Evolutionary conservation across 805 yeast species (phyloP).

Genomic region (Ogataea polymorpha): DNA sequence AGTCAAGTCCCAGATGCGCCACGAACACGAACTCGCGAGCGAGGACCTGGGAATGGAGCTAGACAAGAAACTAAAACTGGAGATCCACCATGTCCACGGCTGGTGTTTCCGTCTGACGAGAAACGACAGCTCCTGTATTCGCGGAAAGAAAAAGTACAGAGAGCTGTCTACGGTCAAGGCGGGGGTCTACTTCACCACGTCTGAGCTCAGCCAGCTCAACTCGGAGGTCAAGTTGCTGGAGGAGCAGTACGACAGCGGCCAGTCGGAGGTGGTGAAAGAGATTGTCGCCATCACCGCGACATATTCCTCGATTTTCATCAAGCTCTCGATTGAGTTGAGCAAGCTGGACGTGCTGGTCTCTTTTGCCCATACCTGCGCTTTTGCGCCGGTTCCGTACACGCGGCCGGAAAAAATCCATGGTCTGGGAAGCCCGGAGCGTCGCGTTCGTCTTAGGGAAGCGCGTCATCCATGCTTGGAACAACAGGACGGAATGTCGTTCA

Average conservation of each 20-base stretch:
- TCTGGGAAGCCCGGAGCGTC: conserved; percentile 46
- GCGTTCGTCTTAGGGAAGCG: conserved; percentile 61
- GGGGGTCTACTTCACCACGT: conserved; percentile 88
- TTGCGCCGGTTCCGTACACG: conserved; percentile 79
- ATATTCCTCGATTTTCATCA: conserved; percentile 73
- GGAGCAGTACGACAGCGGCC: conserved; percentile 69
- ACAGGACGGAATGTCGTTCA: conserved; percentile 87
- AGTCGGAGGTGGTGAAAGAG: conserved; percentile 75
- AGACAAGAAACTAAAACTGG: conserved; percentile 86
- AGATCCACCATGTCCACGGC: conserved; percentile 83
- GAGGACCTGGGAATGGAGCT: conserved; percentile 77
- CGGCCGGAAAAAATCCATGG: conserved; percentile 60
- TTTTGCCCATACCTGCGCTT: conserved; percentile 80
- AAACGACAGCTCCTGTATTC: conserved; percentile 76
- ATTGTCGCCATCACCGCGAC: conserved; percentile 78
- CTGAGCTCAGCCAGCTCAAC: conserved; percentile 56
- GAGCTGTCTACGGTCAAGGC: conserved; percentile 93
- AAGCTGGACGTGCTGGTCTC: conserved; percentile 79
- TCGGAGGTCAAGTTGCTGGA: conserved; percentile 55
- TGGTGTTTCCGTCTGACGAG: conserved; percentile 95
- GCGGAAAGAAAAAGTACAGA: conserved; percentile 58
- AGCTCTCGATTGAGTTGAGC: conserved; percentile 60
- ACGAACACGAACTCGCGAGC: conserved; percentile 61
- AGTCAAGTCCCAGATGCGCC: conserved; percentile 51
- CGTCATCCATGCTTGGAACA: conserved; percentile 94